phyloP scores from a whole-genome alignment of 495 filamentous ascomycete species.

The Tuber microsphaerosporum region DNA sequence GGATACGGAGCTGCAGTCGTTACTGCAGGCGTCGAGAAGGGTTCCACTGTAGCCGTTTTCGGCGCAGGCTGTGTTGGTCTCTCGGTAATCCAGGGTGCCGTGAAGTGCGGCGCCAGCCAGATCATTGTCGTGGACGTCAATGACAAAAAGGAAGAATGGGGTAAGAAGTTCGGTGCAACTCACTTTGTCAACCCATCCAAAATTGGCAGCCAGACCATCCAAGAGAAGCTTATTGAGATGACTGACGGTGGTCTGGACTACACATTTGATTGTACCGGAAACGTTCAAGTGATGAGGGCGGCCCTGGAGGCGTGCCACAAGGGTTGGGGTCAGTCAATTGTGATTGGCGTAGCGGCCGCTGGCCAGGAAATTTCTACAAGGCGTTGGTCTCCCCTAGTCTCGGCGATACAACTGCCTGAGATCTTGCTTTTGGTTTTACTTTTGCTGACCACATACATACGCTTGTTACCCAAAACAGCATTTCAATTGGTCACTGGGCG shows the following conservation, averaged over 20 bases:
- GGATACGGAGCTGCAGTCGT: conserved; percentile 93
- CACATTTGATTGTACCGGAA: conserved; percentile 98
- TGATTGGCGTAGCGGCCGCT: conserved; percentile 95
- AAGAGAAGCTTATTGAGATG: conserved; percentile 90
- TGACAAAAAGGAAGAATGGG: conserved; percentile 83
- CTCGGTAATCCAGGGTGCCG: conserved; percentile 87
- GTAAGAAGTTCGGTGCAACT: conserved; percentile 88
- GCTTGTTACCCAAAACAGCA: conserved; percentile 52
- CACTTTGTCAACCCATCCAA: conserved; percentile 88
- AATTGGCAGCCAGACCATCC: conserved; percentile 63
- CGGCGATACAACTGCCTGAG: not conserved
- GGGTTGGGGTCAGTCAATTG: conserved; percentile 96
- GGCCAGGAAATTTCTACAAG: conserved; percentile 94
- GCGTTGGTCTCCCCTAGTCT: conserved; percentile 57
- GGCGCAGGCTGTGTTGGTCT: conserved; percentile 93
- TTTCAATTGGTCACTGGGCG: conserved; percentile 98
- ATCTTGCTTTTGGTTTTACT: conserved; percentile 5
- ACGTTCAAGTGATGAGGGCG: conserved; percentile 90
- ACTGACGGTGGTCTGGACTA: conserved; percentile 99
- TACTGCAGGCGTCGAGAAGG: conserved; percentile 83
- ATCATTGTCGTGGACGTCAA: conserved; percentile 98
- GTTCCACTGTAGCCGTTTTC: conserved; percentile 86
- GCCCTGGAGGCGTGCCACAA: conserved; percentile 98
- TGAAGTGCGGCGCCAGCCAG: conserved; percentile 74
- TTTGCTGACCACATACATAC: conserved; percentile 10